Conservation (phyloP, 768 basidiomycete species). For the Rubroboletus pulcherrimus region DNA sequence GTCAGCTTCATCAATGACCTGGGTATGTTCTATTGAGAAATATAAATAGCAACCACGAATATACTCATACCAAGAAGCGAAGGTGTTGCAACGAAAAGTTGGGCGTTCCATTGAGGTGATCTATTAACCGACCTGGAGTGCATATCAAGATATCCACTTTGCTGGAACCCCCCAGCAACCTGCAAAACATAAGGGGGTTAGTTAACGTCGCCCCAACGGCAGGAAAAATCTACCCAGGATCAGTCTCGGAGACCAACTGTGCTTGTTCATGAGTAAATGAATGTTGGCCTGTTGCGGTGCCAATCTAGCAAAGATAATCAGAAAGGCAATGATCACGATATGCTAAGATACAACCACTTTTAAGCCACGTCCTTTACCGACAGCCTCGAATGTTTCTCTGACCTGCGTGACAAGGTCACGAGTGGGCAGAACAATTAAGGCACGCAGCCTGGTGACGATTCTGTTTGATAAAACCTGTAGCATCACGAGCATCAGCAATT, state of each 20-base stretch:
- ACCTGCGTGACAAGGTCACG: constrained; percentile 92
- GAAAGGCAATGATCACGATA: background rate
- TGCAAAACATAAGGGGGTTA: constrained; percentile 24
- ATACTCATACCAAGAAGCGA: constrained; percentile 77
- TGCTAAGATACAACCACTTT: constrained; percentile 47
- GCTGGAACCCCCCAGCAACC: constrained; percentile 80
- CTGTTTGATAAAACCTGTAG: constrained; percentile 64
- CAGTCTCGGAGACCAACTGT: constrained; percentile 64
- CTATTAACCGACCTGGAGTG: constrained; percentile 92
- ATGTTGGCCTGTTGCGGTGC: constrained; percentile 88
- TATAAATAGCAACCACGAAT: background rate
- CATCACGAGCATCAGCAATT: background rate
- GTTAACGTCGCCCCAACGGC: background rate
- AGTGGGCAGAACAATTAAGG: constrained; percentile 88
- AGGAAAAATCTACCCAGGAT: constrained; percentile 41
- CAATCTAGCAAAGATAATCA: constrained; percentile 42
- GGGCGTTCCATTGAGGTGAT: constrained; percentile 83
- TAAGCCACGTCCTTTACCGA: constrained; percentile 81
- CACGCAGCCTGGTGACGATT: constrained; percentile 79
- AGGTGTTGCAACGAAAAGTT: constrained; percentile 94
- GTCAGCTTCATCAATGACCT: constrained; percentile 98
- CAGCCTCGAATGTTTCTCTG: constrained; percentile 82
- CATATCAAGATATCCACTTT: constrained; percentile 93
- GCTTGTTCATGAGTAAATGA: constrained; percentile 91
- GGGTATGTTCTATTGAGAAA: background rate